Base-by-base conservation (phyloP, 768 basidiomycete species). In the Termitomyces sp. region DNA sequence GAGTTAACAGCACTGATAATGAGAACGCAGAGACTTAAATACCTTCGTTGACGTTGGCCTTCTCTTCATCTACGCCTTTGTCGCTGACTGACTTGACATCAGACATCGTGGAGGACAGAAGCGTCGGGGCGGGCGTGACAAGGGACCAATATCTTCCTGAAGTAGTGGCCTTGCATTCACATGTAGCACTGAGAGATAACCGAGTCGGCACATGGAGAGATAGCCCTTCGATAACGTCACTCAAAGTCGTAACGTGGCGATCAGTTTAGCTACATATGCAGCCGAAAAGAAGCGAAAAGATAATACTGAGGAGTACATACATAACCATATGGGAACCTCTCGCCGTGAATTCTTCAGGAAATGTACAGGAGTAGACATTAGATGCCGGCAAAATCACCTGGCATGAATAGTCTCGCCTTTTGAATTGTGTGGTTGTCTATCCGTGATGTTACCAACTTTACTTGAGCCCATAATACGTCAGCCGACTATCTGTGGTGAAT, bases 51-150 rank as follows among this genome's bases (percentile, higher is more conserved):
- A 19, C 44, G 14, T 10, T 43, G 11, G 34, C 27, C 35, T 52
- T 37, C 10, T 46, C 51, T 34, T 53, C 57, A 23, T 62, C 60
- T 55, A 58, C 43, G 16, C 53, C 59, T 64, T 72, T 74, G 63
- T 76, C 73, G 47, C 32, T 58, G 58, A 69, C 70, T 47, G 67
- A 71, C 58, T 70, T 73, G 16, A 54, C 57, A 60, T 70, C 69
- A 64, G 70, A 72, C 73, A 76, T 76, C 59, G 44, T 58, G 59
- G 59, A 45, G 50, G 59, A 59, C 57, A 59, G 63, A 63, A 67
- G 64, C 61, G 52, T 46, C 57, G 51, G 60, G 63, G 16, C 58
- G 51, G 42, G 47, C 40, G 14, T 39, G 44, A 52, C 34, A 47
- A 43, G 52, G 25, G 28, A n/a, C 35, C 25, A 48, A 27, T 41